These are phyloP conservation scores for Fusarium chlamydosporum DNA, from an alignment of 2,329 filamentous ascomycete species.

Conservation along the genomic window DNA sequence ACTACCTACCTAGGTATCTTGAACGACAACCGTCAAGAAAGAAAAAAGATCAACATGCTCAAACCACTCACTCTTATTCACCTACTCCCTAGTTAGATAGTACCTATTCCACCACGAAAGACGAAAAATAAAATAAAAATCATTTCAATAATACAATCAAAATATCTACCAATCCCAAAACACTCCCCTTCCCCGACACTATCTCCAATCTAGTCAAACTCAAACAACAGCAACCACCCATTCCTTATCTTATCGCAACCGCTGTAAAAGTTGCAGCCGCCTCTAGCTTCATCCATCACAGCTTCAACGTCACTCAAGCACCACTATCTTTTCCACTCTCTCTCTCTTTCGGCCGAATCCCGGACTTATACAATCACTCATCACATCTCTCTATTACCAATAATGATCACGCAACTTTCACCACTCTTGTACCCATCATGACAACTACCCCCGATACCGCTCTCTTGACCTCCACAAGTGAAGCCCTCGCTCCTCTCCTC, in stretches of 20 bases:
- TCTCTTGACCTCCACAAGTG: slow-evolving; percentile 37
- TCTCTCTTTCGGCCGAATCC: slow-evolving; percentile 17
- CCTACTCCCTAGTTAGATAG: no score
- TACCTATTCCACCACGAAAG: no score
- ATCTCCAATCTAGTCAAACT: neutral
- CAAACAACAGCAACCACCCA: neutral
- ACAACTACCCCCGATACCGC: slow-evolving; percentile 19
- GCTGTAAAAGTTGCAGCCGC: slow-evolving; percentile 18
- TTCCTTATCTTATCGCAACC: slow-evolving; percentile 34
- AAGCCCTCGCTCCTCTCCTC: slow-evolving; percentile 58
- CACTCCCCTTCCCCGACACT: neutral
- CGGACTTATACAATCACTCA: slow-evolving; percentile 16
- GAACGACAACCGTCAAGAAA: neutral
- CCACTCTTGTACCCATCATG: slow-evolving; percentile 27
- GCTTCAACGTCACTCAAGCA: slow-evolving; percentile 26
- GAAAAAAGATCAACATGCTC: neutral
- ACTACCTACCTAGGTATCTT: no score
- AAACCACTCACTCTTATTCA: neutral
- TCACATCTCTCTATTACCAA: slow-evolving; percentile 10
- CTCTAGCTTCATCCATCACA: slow-evolving; percentile 12
- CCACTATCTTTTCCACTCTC: neutral
- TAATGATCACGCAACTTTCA: slow-evolving; percentile 11
- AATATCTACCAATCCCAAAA: neutral
- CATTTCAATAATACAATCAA: neutral
- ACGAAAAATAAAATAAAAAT: no score